Conservation (phyloP, 2,329 filamentous ascomycete species). For the Aspergillus awamori region DNA sequence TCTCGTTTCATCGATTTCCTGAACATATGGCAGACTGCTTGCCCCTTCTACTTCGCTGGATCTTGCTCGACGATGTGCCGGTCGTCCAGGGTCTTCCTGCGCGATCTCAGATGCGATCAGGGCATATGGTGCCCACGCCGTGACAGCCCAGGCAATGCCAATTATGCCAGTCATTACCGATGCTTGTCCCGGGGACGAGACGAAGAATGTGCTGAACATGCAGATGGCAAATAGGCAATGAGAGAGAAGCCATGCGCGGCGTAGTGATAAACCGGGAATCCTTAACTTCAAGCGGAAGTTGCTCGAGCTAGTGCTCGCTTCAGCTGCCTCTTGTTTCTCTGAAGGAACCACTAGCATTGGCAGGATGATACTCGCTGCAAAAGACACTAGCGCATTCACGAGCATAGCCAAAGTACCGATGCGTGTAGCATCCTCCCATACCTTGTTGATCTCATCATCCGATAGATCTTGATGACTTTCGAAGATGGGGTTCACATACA, state of each 20-base stretch:
- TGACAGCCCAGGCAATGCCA: constrained; percentile 85
- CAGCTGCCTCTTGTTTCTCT: constrained; percentile 50
- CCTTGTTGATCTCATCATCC: constrained; percentile 70
- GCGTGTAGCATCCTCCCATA: constrained; percentile 82
- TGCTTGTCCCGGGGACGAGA: constrained; percentile 67
- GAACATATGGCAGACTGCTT: constrained; percentile 7
- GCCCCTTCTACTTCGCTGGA: not conserved
- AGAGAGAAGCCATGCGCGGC: constrained; percentile 79
- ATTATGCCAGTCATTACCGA: constrained; percentile 76
- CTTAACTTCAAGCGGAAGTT: not conserved
- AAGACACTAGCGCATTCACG: constrained; percentile 81
- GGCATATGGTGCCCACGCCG: constrained; percentile 88
- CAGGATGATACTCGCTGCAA: constrained; percentile 77
- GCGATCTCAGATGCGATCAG: constrained; percentile 76
- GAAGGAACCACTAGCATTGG: constrained; percentile 83
- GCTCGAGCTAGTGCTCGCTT: not conserved
- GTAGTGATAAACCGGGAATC: constrained; percentile 60
- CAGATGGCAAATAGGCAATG: constrained; percentile 75
- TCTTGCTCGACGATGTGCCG: not conserved
- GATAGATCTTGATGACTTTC: constrained; percentile 75
- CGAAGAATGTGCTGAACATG: constrained; percentile 79
- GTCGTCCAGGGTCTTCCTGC: not conserved
- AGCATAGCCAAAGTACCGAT: constrained; percentile 86
- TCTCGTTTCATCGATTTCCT: not conserved
- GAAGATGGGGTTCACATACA: constrained; percentile 83